Evolutionary conservation across 169 alveolate species (phyloP).

Genomic region (Babesia ovis): DNA sequence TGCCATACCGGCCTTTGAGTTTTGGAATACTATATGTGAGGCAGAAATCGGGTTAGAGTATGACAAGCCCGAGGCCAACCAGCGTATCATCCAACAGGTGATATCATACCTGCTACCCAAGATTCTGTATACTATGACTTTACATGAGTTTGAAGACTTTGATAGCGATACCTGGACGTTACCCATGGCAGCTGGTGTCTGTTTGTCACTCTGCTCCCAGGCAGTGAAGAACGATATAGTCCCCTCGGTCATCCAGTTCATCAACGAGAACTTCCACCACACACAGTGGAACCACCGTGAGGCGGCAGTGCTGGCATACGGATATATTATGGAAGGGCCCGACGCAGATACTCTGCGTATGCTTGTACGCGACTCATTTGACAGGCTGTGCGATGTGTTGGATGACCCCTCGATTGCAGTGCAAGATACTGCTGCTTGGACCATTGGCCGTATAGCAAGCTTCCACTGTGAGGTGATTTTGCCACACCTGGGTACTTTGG

Average conservation of each 20-base stretch:
- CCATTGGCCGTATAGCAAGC: slow-evolving; percentile 88
- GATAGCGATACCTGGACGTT: slow-evolving; percentile 90
- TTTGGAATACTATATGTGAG: slow-evolving; percentile 88
- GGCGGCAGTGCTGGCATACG: slow-evolving; percentile 91
- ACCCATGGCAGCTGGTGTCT: slow-evolving; percentile 92
- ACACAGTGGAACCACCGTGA: slow-evolving; percentile 89
- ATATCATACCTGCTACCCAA: slow-evolving; percentile 81
- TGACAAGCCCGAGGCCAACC: slow-evolving; percentile 64
- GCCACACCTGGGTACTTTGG: slow-evolving; percentile 78
- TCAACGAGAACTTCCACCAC: slow-evolving; percentile 82
- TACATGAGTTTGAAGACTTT: slow-evolving; percentile 82
- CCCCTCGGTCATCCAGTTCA: slow-evolving; percentile 84
- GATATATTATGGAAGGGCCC: slow-evolving; percentile 92
- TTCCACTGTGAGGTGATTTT: slow-evolving; percentile 84
- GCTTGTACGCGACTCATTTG: slow-evolving; percentile 83
- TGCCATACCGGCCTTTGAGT: slow-evolving; percentile 86
- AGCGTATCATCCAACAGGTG: slow-evolving; percentile 79
- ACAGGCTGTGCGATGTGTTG: slow-evolving; percentile 82
- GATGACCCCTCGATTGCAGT: slow-evolving; percentile 89
- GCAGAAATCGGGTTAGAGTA: slow-evolving; percentile 73
- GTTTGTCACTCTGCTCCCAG: slow-evolving; percentile 88
- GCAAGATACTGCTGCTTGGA: slow-evolving; percentile 93
- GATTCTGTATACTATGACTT: slow-evolving; percentile 81
- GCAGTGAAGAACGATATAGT: slow-evolving; percentile 86
- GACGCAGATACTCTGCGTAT: slow-evolving; percentile 84